Conservation (phyloP, 208 protist species). For the Leishmania braziliensis region DNA sequence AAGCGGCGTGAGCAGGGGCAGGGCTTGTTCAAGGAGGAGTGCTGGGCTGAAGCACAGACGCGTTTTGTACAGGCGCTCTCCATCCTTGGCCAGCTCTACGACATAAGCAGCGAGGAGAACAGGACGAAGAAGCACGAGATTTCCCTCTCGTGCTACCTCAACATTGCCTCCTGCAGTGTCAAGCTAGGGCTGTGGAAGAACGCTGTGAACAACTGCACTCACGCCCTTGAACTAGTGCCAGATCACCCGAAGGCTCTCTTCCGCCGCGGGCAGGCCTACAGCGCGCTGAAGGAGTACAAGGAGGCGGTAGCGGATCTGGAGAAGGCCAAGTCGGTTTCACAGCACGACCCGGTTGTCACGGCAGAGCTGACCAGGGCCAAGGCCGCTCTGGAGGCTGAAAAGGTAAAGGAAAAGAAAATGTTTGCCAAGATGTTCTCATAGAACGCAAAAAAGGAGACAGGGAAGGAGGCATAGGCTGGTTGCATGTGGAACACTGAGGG, state of each 20-base stretch:
- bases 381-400: conserved; percentile 36
- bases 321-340: conserved; percentile 38
- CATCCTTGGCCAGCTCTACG: conserved; percentile 69
- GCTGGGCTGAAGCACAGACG: conserved; percentile 68
- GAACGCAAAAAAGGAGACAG: not conserved
- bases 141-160: conserved; percentile 80
- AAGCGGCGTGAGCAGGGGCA: conserved; percentile 71
- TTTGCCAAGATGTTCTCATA: conserved; percentile 71
- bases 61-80: conserved; percentile 76
- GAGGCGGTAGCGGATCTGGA: conserved; percentile 57
- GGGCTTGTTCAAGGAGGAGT: conserved; percentile 70
- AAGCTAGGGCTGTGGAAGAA: conserved; percentile 69
- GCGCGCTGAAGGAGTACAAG: conserved; percentile 51
- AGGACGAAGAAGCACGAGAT: conserved; percentile 49
- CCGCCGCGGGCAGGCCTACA: conserved; percentile 66
- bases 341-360: conserved; percentile 49
- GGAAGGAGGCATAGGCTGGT: not conserved
- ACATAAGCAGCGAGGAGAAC: conserved; percentile 60
- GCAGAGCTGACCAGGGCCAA: conserved; percentile 48
- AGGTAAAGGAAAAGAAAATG: conserved; percentile 68
- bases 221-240: conserved; percentile 52
- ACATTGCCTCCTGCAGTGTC: conserved; percentile 77
- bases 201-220: conserved; percentile 69
- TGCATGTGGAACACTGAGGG: not conserved
- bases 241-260: conserved; percentile 71